These are phyloP conservation scores for Tribonema minus DNA, from an alignment of 108 stramenopile species.

Conservation along the genomic window DNA sequence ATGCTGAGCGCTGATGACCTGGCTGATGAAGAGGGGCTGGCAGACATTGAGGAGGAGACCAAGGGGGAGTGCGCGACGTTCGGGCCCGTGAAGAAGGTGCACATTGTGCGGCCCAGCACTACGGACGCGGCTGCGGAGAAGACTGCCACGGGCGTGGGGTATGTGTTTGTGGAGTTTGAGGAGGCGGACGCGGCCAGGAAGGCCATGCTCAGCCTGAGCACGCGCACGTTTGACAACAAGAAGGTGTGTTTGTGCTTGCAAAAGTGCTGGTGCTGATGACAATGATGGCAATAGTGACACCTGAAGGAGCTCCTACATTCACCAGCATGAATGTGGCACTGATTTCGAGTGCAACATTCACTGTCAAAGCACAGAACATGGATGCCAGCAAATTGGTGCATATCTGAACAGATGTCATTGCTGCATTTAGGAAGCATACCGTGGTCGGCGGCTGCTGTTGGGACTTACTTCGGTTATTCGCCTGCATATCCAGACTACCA, in stretches of 20 bases:
- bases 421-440: not conserved
- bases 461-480: too few species aligned
- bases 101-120: conserved; percentile 62
- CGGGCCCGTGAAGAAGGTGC: conserved; percentile 70
- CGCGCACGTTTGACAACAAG: conserved; percentile 36
- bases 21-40: conserved; percentile 70
- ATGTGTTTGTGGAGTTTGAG: conserved; percentile 37
- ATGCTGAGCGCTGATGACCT: conserved; percentile 80
- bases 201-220: conserved; percentile 28
- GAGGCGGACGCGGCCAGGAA: conserved; percentile 8
- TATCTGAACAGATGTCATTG: not conserved
- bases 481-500: too few species aligned
- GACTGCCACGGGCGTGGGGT: conserved; percentile 18
- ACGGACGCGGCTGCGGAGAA: conserved; percentile 2
- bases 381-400: not conserved
- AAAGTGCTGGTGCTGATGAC: too few species aligned
- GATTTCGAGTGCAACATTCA: not conserved
- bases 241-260: conserved; percentile 7
- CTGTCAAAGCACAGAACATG: not conserved
- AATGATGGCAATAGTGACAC: not conserved
- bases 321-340: too few species aligned
- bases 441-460: too few species aligned
- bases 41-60: conserved; percentile 86
- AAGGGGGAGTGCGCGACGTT: conserved; percentile 80
- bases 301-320: not conserved